These are phyloP conservation scores for Amaranthus hypochondriacus DNA, from an alignment of 148 eudicot species.

Conservation along the genomic window DNA sequence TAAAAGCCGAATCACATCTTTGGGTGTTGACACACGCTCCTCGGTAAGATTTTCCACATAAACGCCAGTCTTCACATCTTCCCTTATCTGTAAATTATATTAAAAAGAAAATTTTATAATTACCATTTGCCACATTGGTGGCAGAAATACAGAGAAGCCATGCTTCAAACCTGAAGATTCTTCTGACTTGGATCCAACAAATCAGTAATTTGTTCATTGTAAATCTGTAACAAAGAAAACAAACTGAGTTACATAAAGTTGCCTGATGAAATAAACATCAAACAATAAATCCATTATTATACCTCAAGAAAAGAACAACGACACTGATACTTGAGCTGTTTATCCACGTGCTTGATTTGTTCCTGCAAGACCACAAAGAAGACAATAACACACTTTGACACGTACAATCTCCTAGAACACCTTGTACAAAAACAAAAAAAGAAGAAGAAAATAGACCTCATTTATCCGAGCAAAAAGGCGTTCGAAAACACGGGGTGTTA, in stretches of 20 bases:
- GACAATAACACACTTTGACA: conserved; percentile 4
- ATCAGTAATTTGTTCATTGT: conserved; percentile 95
- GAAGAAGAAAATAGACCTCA: conserved; percentile 45
- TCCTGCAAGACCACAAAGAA: conserved; percentile 45
- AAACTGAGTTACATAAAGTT: not conserved
- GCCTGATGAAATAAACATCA: not conserved
- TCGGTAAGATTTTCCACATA: conserved; percentile 93
- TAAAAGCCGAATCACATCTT: conserved; percentile 71
- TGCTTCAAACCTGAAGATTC: conserved; percentile 69
- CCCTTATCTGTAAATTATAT: conserved; percentile 60
- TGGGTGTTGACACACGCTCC: conserved; percentile 65
- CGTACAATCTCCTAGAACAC: not conserved
- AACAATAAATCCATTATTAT: conserved; percentile 4
- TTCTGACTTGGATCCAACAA: conserved; percentile 81
- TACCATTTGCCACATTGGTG: conserved; percentile 6
- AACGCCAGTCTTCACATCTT: conserved; percentile 89
- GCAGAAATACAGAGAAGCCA: conserved; percentile 17
- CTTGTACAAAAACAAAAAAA: not conserved
- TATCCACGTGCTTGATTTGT: conserved; percentile 72
- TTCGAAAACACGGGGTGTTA: conserved; percentile 88
- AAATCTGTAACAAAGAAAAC: conserved; percentile 48
- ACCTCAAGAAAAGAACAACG: conserved; percentile 99
- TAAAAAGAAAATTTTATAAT: conserved; percentile 13
- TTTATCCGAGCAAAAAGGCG: conserved; percentile 68
- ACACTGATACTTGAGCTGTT: conserved; percentile 78